These are phyloP conservation scores for Tetrapyrgos nigripes DNA, from an alignment of 1,284 basidiomycete species.

Conservation along the genomic window DNA sequence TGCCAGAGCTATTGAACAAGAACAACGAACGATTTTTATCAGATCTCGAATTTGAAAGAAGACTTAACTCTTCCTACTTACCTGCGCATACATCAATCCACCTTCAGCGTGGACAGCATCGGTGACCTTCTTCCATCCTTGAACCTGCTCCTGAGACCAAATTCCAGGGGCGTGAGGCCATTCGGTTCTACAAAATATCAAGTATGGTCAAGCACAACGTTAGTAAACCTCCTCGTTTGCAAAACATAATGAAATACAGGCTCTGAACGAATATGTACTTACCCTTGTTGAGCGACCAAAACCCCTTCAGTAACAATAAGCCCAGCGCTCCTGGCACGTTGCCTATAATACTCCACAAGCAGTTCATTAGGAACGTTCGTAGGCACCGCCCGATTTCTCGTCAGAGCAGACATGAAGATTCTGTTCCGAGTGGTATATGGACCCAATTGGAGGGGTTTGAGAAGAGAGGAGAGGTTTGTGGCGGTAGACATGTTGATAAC, in stretches of 20 bases:
- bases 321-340: conserved; percentile 47
- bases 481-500: not conserved
- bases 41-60: not conserved
- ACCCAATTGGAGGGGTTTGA: conserved; percentile 41
- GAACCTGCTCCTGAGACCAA: conserved; percentile 13
- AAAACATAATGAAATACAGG: conserved; percentile 6
- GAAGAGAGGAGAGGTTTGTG: too few relatives aligned
- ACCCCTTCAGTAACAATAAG: conserved; percentile 53
- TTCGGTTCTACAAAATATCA: conserved; percentile 15
- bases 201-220: too few relatives aligned
- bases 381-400: conserved; percentile 36
- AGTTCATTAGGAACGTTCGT: conserved; percentile 41
- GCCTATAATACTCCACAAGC: conserved; percentile 52
- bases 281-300: conserved; percentile 49
- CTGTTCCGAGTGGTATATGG: conserved; percentile 37
- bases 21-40: conserved; percentile 20
- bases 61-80: not conserved
- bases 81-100: conserved; percentile 5
- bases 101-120: conserved; percentile 9
- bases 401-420: conserved; percentile 42
- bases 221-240: too few relatives aligned
- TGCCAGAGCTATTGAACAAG: conserved; percentile 23
- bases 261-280: conserved; percentile 12
- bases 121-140: conserved; percentile 12
- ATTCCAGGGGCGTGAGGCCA: conserved; percentile 17